A percentile compares a stretch with the other conserved stretches of the same genome.
Conservation (phyloP, 2,329 filamentous ascomycete genomes). For the Parastagonospora avenae region DNA sequence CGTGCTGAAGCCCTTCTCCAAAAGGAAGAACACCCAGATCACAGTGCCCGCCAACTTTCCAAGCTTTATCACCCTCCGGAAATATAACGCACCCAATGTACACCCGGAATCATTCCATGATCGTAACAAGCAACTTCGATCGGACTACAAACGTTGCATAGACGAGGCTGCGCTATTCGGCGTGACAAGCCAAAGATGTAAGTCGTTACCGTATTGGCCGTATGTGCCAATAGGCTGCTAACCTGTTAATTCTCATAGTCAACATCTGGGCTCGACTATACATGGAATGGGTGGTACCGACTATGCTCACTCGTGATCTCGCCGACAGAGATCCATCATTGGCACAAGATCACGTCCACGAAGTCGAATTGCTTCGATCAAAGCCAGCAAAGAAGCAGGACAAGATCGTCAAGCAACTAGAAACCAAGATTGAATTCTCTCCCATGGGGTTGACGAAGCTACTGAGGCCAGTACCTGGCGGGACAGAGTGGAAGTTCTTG, state of each 20-base stretch:
- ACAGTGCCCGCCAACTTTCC: constrained; percentile 18
- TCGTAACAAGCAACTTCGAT: constrained; percentile 29
- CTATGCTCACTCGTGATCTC: constrained; percentile 38
- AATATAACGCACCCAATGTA: constrained; percentile 43
- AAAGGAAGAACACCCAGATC: constrained; percentile 1
- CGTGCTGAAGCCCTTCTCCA: constrained; percentile 16
- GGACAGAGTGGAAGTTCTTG: not conserved
- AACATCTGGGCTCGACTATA: constrained; percentile 45
- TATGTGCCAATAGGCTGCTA: no score
- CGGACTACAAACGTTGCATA: constrained; percentile 35
- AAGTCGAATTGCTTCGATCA: constrained; percentile 34
- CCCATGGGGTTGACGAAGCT: constrained; percentile 35
- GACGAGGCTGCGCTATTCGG: constrained; percentile 40
- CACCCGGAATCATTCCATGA: constrained; percentile 35
- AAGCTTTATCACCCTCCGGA: constrained; percentile 28
- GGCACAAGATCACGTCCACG: constrained; percentile 22
- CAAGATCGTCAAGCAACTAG: constrained; percentile 11
- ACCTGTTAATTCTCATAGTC: constrained; percentile 9
- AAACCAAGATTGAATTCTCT: constrained; percentile 43
- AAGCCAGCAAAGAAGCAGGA: constrained; percentile 16
- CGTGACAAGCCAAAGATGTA: constrained; percentile 32
- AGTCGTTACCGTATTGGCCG: no score
- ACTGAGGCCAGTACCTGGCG: constrained; percentile 29
- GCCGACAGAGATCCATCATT: constrained; percentile 6
- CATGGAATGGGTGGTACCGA: constrained; percentile 43